phyloP scores from a whole-genome alignment of 1,284 basidiomycete genomes.

The Cystobasidiaceae sp. region DNA sequence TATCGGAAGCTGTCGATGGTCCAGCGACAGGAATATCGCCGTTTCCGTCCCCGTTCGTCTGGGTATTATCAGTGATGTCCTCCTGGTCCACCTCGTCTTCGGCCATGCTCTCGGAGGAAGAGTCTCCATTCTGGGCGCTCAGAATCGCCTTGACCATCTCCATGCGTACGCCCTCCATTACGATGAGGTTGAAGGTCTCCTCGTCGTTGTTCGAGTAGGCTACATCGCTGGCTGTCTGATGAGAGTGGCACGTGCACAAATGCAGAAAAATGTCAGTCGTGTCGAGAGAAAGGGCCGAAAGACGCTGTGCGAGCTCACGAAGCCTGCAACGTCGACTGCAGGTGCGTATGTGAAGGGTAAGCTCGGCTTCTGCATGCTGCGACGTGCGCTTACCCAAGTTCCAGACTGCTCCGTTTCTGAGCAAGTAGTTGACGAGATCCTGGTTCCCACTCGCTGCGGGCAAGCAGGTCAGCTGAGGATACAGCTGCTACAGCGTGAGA shows the following conservation, averaged over 20 bases:
- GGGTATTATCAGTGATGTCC: constrained; percentile 31
- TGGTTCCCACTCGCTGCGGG: constrained; percentile 36
- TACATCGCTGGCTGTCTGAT: constrained; percentile 82
- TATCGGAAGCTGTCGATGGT: constrained; percentile 62
- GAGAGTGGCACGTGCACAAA: no score
- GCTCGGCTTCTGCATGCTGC: no score
- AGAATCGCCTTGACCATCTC: constrained; percentile 50
- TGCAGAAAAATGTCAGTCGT: neutral
- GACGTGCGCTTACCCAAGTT: constrained; percentile 76
- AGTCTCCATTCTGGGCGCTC: constrained; percentile 23
- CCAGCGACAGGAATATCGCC: constrained; percentile 29
- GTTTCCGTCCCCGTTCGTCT: constrained; percentile 33
- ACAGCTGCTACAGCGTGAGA: neutral
- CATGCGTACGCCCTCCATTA: constrained; percentile 73
- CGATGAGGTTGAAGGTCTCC: constrained; percentile 66
- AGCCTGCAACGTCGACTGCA: constrained; percentile 35
- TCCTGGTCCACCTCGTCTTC: neutral
- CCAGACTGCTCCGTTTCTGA: constrained; percentile 85
- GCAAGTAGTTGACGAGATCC: constrained; percentile 59
- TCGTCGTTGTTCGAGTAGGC: constrained; percentile 75
- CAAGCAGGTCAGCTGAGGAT: no score
- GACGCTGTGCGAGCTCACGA: constrained; percentile 30
- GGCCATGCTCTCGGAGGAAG: no score
- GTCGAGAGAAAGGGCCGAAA: neutral
- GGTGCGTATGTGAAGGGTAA: neutral